Evolutionary conservation across 2,329 filamentous ascomycete genomes (phyloP), one percentile per base, ranked within the genome.

Genomic region (Fusarium decemcellulare): DNA sequence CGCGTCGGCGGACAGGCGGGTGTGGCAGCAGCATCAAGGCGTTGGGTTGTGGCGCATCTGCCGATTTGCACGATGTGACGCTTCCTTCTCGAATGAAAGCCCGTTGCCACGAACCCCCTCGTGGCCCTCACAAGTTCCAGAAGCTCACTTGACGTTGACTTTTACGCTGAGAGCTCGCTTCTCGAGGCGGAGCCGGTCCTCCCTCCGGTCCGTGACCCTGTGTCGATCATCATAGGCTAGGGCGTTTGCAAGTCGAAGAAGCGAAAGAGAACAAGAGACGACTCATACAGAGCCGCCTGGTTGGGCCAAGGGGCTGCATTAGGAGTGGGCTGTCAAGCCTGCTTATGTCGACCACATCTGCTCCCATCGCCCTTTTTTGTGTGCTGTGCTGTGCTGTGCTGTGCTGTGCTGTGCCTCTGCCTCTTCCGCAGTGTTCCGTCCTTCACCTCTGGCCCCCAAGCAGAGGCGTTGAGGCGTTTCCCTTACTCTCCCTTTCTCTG

Each of bases 381-480:
- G 23, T 23, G 23, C 23, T 23, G 5, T 23, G 23, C 23, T 23
- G 23, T 23, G 23, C 23, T 23, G 23, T 37, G 32, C n/a, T 23
- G 5, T 23, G 23, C 23, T 23, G 23, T 23, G 23, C 23, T 23
- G 23, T 37, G 32, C n/a, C 32, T 37, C 6, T 64, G 47, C 42
- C 37, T 50, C 53, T 66, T 63, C 65, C 48, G 52, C 32, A 34
- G 48, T 46, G 60, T 68, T 68, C 66, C 66, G 65, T 61, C 52
- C 52, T 56, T 37, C 47, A 29, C 32, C 12, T 55, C 65, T 59
- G 50, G 54, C 60, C 51, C 42, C 30, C 42, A 37, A n/a, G 23
- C 42, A 58, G 52, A 51, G 44, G 44, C 44, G 44, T 47, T 8
- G 55, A 62, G 66, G 66, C 66, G 60, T 68, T 37, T 18, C 15